Conservation (phyloP, 139 green algal species). For the Picochlorum sp. region DNA sequence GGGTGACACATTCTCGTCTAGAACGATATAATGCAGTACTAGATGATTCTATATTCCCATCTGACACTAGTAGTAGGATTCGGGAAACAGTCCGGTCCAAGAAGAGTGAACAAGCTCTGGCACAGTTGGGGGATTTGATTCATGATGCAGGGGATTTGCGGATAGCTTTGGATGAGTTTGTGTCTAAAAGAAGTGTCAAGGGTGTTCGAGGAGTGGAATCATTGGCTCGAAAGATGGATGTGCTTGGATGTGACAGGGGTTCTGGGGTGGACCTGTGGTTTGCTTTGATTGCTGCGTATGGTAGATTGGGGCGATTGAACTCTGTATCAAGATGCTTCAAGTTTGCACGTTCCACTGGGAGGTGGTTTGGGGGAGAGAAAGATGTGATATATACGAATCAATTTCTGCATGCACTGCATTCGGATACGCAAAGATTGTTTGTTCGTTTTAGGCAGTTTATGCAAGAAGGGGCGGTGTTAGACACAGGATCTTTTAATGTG, state of each 20-base stretch:
- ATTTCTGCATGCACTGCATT: slow-evolving; percentile 21
- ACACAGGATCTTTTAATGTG: slow-evolving; percentile 49
- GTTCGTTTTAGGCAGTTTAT: slow-evolving; percentile 37
- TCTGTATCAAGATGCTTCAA: slow-evolving; percentile 15
- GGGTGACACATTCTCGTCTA: no score
- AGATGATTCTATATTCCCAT: no score
- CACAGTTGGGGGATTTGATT: neutral
- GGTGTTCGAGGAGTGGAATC: neutral
- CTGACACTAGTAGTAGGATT: neutral
- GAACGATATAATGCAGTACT: no score
- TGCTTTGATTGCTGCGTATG: slow-evolving; percentile 12
- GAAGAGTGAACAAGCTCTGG: slow-evolving; percentile 3
- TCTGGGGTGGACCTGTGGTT: slow-evolving; percentile 13
- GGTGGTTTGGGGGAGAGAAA: slow-evolving; percentile 10
- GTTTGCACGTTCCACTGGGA: slow-evolving; percentile 6
- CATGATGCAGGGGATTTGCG: neutral
- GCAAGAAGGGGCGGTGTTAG: slow-evolving; percentile 22
- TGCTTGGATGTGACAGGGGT: neutral
- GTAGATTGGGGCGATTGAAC: slow-evolving; percentile 1
- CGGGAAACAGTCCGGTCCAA: neutral
- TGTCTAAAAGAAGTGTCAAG: slow-evolving; percentile 1
- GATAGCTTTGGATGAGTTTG: slow-evolving; percentile 1
- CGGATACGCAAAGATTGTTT: slow-evolving; percentile 14
- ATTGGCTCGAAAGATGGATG: neutral
- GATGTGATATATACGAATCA: slow-evolving; percentile 18